Percentiles rank a stretch among this genome's conserved stretches.
Evolutionary conservation across 23 red algal genomes (phyloP).

Genomic region (Gracilariopsis chorda): DNA sequence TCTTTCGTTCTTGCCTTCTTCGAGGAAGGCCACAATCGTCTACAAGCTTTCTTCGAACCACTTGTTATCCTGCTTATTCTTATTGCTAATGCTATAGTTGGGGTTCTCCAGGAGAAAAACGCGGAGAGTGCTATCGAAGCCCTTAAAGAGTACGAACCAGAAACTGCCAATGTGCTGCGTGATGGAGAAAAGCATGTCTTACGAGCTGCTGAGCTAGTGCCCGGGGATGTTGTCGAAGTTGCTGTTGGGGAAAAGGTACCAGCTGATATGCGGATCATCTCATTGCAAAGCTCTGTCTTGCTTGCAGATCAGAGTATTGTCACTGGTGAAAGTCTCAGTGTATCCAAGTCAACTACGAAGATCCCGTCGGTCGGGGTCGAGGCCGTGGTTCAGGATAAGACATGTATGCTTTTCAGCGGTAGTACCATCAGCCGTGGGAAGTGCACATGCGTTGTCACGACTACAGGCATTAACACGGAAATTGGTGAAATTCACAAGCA

Average conservation of each 20-base stretch:
- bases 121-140: slow-evolving; percentile 95
- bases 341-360: slow-evolving; percentile 75
- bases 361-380: slow-evolving; percentile 7
- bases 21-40: slow-evolving; percentile 72
- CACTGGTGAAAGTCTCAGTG: slow-evolving; percentile 88
- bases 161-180: slow-evolving; percentile 81
- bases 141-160: slow-evolving; percentile 86
- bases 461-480: slow-evolving; percentile 83
- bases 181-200: slow-evolving; percentile 48
- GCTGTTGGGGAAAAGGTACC: slow-evolving; percentile 88
- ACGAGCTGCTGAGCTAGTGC: slow-evolving; percentile 78
- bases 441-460: slow-evolving; percentile 69
- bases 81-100: slow-evolving; percentile 93
- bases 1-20: slow-evolving; percentile 92
- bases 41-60: slow-evolving; percentile 93
- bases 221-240: slow-evolving; percentile 94
- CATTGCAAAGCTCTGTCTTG: slow-evolving; percentile 76
- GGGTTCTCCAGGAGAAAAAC: slow-evolving; percentile 94
- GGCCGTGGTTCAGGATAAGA: slow-evolving; percentile 97
- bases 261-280: slow-evolving; percentile 85
- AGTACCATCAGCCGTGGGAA: slow-evolving; percentile 86
- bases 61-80: slow-evolving; percentile 96
- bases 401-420: slow-evolving; percentile 92
- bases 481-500: slow-evolving; percentile 86
- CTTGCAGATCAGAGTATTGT: slow-evolving; percentile 92